Conservation (phyloP, 345 rosid genomes). For the Brassica incana region DNA sequence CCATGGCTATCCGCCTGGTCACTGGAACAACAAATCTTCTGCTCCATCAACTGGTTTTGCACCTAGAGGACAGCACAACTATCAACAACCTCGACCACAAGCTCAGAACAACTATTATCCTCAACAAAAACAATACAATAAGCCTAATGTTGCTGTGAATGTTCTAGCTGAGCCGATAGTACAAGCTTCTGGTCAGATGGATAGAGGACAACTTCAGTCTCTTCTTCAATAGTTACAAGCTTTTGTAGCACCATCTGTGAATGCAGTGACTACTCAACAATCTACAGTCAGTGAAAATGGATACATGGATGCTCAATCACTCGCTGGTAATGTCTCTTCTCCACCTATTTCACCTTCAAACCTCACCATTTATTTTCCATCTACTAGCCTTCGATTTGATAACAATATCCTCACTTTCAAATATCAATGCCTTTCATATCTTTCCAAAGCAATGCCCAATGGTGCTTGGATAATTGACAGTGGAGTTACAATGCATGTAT, state of each 20-base stretch:
- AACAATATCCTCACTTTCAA: too few relatives aligned
- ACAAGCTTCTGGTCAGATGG: too few relatives aligned
- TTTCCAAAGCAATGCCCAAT: too few relatives aligned
- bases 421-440: too few relatives aligned
- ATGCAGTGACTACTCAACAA: not conserved
- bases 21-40: not conserved
- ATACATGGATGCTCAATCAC: not conserved
- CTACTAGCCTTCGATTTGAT: too few relatives aligned
- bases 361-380: too few relatives aligned
- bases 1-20: not conserved
- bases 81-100: not conserved
- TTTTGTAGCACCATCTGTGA: not conserved
- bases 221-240: not conserved
- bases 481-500: too few relatives aligned
- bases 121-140: not conserved
- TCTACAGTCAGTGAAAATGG: not conserved
- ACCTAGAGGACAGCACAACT: not conserved
- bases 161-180: not conserved
- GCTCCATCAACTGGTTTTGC: not conserved
- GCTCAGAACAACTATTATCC: not conserved
- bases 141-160: not conserved
- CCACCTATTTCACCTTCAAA: too few relatives aligned
- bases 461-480: too few relatives aligned
- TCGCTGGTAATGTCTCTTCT: not conserved
- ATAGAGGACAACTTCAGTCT: not conserved